phyloP scores from a whole-genome alignment of 371 early-diverging fungal genomes.

The Parasitella parasitica region DNA sequence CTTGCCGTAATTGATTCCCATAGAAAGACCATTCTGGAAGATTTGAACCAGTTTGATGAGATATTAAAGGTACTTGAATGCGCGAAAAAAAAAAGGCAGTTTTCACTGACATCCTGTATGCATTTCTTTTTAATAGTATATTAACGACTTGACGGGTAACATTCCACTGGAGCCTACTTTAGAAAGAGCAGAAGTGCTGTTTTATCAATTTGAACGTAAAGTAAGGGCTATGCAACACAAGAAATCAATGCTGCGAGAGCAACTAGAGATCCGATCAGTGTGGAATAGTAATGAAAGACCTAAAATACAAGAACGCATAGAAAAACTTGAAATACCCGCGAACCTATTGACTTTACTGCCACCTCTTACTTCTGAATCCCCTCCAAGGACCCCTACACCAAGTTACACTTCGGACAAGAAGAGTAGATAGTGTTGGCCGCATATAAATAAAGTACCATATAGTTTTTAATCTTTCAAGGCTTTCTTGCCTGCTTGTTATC shows the following conservation, averaged over 20 bases:
- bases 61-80: slow-evolving; percentile 75
- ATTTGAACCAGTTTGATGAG: slow-evolving; percentile 84
- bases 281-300: slow-evolving; percentile 39
- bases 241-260: slow-evolving; percentile 25
- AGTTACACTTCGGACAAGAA: neutral
- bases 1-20: slow-evolving; percentile 86
- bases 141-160: slow-evolving; percentile 81
- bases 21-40: slow-evolving; percentile 71
- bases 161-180: slow-evolving; percentile 78
- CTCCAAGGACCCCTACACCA: neutral
- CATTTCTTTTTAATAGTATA: slow-evolving; percentile 54
- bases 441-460: too few relatives aligned
- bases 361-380: neutral
- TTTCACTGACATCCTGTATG: too few relatives aligned
- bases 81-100: too few relatives aligned
- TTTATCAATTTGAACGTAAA: slow-evolving; percentile 67
- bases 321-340: slow-evolving; percentile 25
- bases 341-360: neutral
- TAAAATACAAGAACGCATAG: slow-evolving; percentile 25
- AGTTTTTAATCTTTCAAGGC: too few relatives aligned
- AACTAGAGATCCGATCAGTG: slow-evolving; percentile 31
- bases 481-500: too few relatives aligned
- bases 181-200: slow-evolving; percentile 78
- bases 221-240: slow-evolving; percentile 55
- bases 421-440: too few relatives aligned